Evolutionary conservation across 2,329 filamentous ascomycete species (phyloP), one percentile per base, ranked within the genome.

Genomic region (Pseudovirgaria hyperparasitica): DNA sequence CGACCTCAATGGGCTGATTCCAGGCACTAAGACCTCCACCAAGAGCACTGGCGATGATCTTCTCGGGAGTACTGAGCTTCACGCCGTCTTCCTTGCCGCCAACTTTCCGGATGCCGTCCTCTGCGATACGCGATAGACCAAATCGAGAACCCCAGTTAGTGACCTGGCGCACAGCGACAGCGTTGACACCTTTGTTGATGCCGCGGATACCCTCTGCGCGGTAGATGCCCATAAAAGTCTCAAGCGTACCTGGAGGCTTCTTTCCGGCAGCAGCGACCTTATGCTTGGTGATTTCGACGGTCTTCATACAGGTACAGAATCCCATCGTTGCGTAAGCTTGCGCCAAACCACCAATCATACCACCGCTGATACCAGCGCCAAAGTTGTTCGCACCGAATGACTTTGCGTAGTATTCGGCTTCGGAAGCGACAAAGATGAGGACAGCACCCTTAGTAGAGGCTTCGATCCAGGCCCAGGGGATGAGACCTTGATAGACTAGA

Each of bases 231-330:
- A 87, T 90, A 61, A 98, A 98, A 33, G 90, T 96, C 44, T 75
- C 71, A 58, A 92, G 92, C 41, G 90, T 96, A 48, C 82, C 76
- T n/a, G 75, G 81, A 14, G 84, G 82, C 64, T 84, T 82, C 41
- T 77, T 73, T 44, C 90, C 90, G 22, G 74, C 42, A 18, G 82
- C 77, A 9, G 82, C 85, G 51, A 90, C 67, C 72, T 96, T 96
- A 70, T 90, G 80, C 65, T 94, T 92, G 52, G 90, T 98, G 62
- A 98, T 98, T 62, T 98, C 90, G 42, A 96, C 90, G 38, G 90
- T 98, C 76, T 98, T 98, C 90, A 98, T 98, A 73, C 90, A 98
- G 36, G 90, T 98, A 65, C 90, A 98, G 76, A 98, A 98, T 43
- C 90, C 90, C 87, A 98, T 98, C 56, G 90, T 98, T 41, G 90